Conservation (phyloP, 1,284 basidiomycete species). For the Rhizopogon parksii region DNA sequence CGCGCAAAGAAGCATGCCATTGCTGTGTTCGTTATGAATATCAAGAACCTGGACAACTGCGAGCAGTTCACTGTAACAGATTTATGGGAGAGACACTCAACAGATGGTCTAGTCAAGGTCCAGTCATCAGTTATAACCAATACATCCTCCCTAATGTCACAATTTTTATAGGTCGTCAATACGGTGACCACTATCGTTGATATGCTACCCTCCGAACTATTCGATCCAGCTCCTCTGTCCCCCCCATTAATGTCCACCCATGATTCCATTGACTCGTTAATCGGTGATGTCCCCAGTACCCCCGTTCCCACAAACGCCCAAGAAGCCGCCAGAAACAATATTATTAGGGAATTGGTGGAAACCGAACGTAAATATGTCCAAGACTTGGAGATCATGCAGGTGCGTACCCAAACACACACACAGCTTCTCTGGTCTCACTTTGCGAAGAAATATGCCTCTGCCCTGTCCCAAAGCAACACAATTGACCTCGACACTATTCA, state of each 20-base stretch:
- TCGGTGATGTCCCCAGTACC: conserved; percentile 34
- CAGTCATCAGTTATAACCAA: conserved; percentile 18
- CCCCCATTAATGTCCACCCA: conserved; percentile 47
- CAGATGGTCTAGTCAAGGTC: conserved; percentile 94
- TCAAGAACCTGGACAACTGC: conserved; percentile 57
- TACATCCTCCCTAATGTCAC: conserved; percentile 1
- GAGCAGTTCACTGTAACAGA: conserved; percentile 82
- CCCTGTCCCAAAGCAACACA: conserved; percentile 74
- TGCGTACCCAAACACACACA: conserved; percentile 30
- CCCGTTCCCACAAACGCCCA: conserved; percentile 45
- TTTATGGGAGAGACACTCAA: conserved; percentile 84
- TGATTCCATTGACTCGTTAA: conserved; percentile 54
- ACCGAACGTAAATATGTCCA: conserved; percentile 98
- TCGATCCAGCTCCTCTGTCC: conserved; percentile 60
- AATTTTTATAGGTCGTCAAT: conserved; percentile 64
- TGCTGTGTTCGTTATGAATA: conserved; percentile 71
- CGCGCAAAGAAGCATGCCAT: conserved; percentile 75
- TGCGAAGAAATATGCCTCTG: conserved; percentile 71
- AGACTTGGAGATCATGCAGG: conserved; percentile 96
- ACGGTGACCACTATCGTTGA: conserved; percentile 88
- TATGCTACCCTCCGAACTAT: conserved; percentile 68
- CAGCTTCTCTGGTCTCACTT: conserved; percentile 11
- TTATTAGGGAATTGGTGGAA: conserved; percentile 83
- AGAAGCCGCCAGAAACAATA: conserved; percentile 69
- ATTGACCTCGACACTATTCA: conserved; percentile 94